A percentile compares a stretch with the other conserved stretches of the same genome.
phyloP scores from a whole-genome alignment of 768 basidiomycete species.

The Amanita subjunquillea region DNA sequence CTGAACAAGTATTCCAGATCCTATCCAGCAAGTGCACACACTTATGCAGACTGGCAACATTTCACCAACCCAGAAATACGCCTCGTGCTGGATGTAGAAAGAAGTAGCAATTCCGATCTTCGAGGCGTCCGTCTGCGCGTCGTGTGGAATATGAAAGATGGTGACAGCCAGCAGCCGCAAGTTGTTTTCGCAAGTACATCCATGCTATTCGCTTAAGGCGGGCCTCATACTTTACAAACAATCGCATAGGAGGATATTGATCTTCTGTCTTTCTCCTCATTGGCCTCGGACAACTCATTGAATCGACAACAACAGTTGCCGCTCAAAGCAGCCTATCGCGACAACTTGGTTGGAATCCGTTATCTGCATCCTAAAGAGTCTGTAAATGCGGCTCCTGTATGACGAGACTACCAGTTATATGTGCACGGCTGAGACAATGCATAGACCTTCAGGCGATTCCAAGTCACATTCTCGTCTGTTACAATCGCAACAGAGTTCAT shows the following conservation, averaged over 20 bases:
- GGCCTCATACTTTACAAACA: not conserved
- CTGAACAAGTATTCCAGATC: slow-evolving; percentile 63
- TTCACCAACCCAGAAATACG: slow-evolving; percentile 61
- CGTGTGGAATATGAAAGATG: slow-evolving; percentile 44
- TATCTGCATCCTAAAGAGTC: slow-evolving; percentile 40
- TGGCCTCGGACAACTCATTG: slow-evolving; percentile 19
- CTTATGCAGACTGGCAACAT: slow-evolving; percentile 51
- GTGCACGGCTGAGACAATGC: not conserved
- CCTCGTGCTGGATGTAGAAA: slow-evolving; percentile 52
- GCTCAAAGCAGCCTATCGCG: slow-evolving; percentile 75
- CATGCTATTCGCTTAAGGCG: not conserved
- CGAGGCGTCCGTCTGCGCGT: slow-evolving; percentile 60
- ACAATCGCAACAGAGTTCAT: slow-evolving; percentile 46
- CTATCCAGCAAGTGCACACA: slow-evolving; percentile 28
- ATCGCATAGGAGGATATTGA: slow-evolving; percentile 64
- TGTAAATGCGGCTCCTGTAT: slow-evolving; percentile 1
- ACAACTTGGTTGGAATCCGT: slow-evolving; percentile 62
- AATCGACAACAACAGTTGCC: slow-evolving; percentile 41
- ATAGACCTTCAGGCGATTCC: slow-evolving; percentile 67
- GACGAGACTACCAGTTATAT: not conserved
- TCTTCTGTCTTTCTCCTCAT: slow-evolving; percentile 51
- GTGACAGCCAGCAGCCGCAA: slow-evolving; percentile 36
- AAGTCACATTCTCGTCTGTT: slow-evolving; percentile 53
- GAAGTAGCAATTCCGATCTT: slow-evolving; percentile 35
- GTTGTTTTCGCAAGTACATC: slow-evolving; percentile 51